Conservation (phyloP, 1,284 basidiomycete species). For the Hymenochaete sp. region DNA sequence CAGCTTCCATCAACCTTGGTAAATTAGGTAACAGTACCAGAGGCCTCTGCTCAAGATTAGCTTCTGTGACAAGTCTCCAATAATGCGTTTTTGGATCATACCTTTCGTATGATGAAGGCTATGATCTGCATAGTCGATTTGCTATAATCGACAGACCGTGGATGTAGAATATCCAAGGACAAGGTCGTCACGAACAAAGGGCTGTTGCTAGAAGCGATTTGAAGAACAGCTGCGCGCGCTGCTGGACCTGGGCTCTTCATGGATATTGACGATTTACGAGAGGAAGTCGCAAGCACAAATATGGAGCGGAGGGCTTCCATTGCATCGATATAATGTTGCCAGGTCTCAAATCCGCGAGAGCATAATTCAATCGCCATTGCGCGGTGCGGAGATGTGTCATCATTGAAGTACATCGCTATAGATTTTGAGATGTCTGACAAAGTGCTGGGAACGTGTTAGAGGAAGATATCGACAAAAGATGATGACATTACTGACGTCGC, state of each 20-base stretch:
- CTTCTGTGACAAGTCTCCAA: background rate
- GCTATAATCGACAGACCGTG: slow-evolving; percentile 69
- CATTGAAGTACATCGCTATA: slow-evolving; percentile 67
- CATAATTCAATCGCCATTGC: slow-evolving; percentile 84
- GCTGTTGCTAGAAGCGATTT: slow-evolving; percentile 79
- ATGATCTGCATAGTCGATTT: slow-evolving; percentile 90
- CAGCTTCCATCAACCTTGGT: slow-evolving; percentile 85
- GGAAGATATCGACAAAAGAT: background rate
- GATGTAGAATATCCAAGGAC: slow-evolving; percentile 82
- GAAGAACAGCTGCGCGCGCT: slow-evolving; percentile 76
- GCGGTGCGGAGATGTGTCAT: slow-evolving; percentile 57
- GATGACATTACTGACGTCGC: slow-evolving; percentile 42
- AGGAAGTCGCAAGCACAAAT: slow-evolving; percentile 71
- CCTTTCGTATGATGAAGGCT: slow-evolving; percentile 89
- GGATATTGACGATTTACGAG: slow-evolving; percentile 59
- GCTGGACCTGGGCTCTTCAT: slow-evolving; percentile 53
- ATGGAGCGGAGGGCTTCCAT: slow-evolving; percentile 83
- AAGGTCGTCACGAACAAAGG: slow-evolving; percentile 94
- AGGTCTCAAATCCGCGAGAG: slow-evolving; percentile 82
- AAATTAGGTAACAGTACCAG: slow-evolving; percentile 80
- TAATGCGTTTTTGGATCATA: slow-evolving; percentile 24
- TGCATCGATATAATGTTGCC: slow-evolving; percentile 92
- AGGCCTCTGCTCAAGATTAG: slow-evolving; percentile 50
- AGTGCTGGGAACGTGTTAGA: slow-evolving; percentile 39
- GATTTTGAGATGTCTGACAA: slow-evolving; percentile 82